Percentiles rank a stretch among this genome's conserved stretches.
Conservation (phyloP, 2,329 filamentous ascomycete genomes). For the Fusarium haematococcum region DNA sequence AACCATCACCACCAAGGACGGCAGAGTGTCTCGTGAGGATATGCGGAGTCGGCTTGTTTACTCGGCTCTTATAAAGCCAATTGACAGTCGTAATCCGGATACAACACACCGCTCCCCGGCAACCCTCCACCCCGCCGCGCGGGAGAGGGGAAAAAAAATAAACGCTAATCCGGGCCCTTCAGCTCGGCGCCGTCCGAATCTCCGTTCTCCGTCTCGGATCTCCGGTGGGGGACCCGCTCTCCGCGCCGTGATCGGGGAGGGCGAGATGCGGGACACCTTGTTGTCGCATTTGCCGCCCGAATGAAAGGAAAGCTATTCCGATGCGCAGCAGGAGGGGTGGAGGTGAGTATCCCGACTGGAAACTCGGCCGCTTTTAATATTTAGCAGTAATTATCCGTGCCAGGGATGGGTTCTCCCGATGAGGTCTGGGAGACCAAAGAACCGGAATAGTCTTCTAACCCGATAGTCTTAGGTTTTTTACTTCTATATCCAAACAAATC, state of each 20-base stretch:
- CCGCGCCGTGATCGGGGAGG: conserved; percentile 42
- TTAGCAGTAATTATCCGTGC: neutral
- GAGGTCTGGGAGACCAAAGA: neutral
- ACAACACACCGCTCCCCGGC: conserved; percentile 29
- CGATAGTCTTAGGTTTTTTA: no score
- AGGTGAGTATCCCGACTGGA: neutral
- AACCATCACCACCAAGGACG: neutral
- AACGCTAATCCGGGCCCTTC: conserved; percentile 21
- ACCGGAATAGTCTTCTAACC: neutral
- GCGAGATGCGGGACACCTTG: conserved; percentile 7
- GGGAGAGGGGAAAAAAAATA: neutral
- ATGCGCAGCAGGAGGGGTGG: neutral
- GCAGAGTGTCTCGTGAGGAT: neutral
- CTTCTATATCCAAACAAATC: neutral
- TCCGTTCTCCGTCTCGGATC: conserved; percentile 44
- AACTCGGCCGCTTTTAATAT: neutral
- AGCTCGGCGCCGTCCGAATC: conserved; percentile 45
- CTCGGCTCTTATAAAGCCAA: conserved; percentile 10
- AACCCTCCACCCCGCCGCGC: neutral
- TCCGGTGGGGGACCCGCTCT: conserved; percentile 39
- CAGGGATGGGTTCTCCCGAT: neutral
- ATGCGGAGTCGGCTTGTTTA: neutral
- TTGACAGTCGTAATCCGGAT: conserved; percentile 11
- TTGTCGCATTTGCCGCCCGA: conserved; percentile 19
- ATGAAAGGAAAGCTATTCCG: conserved; percentile 20